Base-by-base conservation (phyloP, 1,139 yeast species). In the Hyphopichia buzzinii region DNA sequence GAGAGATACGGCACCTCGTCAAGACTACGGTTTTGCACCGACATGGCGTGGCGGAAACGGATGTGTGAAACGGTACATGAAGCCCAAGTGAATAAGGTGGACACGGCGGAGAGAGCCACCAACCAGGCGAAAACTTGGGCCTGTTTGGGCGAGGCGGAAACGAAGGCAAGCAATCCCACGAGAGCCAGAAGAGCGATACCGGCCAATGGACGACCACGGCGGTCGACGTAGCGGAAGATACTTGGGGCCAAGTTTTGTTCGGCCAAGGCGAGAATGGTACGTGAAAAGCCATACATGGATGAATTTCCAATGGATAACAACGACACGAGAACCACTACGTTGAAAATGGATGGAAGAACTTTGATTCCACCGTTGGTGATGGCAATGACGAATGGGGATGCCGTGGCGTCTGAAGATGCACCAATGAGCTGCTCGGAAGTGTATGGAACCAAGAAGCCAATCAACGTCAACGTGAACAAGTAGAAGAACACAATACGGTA, bases 251-350 rank as follows among this genome's bases (percentile, higher is more conserved):
- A 54, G 2, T 67, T 66, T 43, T 67, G 72, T 40, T 64, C 68
- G 4, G 71, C 65, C 38, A 69, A 55, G 7, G 69, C 62, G 31
- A 65, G 62, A 28, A 67, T 49, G 8, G 74, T 67, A 50, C 75
- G 57, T 12, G 73, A 65, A 36, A 66, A 67, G 4, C 74, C 75
- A 41, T 64, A 69, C 12, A 69, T 71, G 3, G 74, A 69, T 3
- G 72, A 64, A 44, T 69, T 69, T 6, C 72, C 74, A 39, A 68
- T 68, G n/a, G 74, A 67, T 29, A 67, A 57, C 30, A 69, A 62
- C 6, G 73, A 56, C 19, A 67, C 59, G 36, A 69, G 52, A 16
- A 69, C 68, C 26, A 65, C 62, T 14, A 67, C 74, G 38, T 69
- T 69, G 49, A 69, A 66, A 19, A 68, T 64, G 10, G 73, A 65